Percentiles rank a stretch among this genome's conserved stretches.
phyloP scores from a whole-genome alignment of 768 basidiomycete genomes.

The Amanita polypyramis region DNA sequence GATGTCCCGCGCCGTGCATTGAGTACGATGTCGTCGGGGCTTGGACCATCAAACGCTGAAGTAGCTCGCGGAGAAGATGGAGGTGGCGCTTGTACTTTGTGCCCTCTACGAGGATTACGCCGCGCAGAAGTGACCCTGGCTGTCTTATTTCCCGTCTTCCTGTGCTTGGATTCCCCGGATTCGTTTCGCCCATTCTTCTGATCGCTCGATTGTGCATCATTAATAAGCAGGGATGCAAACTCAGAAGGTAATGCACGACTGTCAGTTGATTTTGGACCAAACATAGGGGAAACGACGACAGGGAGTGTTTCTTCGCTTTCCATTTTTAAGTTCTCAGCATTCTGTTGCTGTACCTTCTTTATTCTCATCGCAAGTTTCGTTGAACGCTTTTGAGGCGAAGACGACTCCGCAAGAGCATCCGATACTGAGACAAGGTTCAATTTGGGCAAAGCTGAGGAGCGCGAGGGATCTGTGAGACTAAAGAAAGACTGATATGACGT shows the following conservation, averaged over 20 bases:
- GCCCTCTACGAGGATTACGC: slow-evolving; percentile 15
- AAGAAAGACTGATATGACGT: slow-evolving; percentile 68
- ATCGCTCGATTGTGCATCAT: slow-evolving; percentile 35
- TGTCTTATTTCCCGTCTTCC: slow-evolving; percentile 9
- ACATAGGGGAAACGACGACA: slow-evolving; percentile 40
- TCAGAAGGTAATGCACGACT: slow-evolving; percentile 70
- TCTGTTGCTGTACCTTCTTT: slow-evolving; percentile 43
- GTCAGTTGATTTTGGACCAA: slow-evolving; percentile 39
- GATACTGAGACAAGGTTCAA: slow-evolving; percentile 34
- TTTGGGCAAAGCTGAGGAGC: slow-evolving; percentile 27
- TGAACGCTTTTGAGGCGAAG: slow-evolving; percentile 29
- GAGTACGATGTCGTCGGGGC: slow-evolving; percentile 86
- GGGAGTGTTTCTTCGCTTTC: slow-evolving; percentile 27
- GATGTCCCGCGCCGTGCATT: slow-evolving; percentile 72
- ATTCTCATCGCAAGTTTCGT: slow-evolving; percentile 76
- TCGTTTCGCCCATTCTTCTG: slow-evolving; percentile 12
- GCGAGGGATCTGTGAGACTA: slow-evolving; percentile 46
- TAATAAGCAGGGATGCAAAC: slow-evolving; percentile 63
- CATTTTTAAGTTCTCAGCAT: slow-evolving; percentile 18
- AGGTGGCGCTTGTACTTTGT: slow-evolving; percentile 18
- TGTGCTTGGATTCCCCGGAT: neutral
- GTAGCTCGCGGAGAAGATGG: slow-evolving; percentile 25
- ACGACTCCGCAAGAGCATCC: slow-evolving; percentile 10
- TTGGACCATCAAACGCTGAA: slow-evolving; percentile 74
- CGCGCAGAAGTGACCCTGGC: neutral